Evolutionary conservation across 139 green algal species (phyloP).

Genomic region (Tetraselmis striata): DNA sequence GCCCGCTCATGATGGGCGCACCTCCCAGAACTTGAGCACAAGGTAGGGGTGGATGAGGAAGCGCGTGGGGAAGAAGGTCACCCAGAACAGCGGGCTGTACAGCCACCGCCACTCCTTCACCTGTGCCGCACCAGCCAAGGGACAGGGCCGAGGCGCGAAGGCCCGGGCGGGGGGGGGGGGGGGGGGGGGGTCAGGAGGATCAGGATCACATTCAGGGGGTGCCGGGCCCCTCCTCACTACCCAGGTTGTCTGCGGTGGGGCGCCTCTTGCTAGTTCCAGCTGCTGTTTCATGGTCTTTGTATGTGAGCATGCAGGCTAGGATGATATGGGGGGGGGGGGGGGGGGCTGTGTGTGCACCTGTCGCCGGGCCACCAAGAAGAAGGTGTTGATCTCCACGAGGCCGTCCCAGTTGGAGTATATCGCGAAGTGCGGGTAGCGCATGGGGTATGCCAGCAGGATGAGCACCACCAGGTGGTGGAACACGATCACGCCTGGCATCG

Average conservation of each 20-base stretch:
- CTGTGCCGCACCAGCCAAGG: neutral
- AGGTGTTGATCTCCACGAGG: conserved; percentile 5
- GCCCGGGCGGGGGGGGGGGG: too few species aligned
- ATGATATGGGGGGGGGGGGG: too few species aligned
- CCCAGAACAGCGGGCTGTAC: neutral
- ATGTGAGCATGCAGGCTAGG: too few species aligned
- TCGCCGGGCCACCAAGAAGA: conserved; percentile 1
- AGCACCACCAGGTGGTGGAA: conserved; percentile 2
- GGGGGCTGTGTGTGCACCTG: too few species aligned
- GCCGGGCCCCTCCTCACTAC: too few species aligned
- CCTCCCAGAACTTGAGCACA: neutral
- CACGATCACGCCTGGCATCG: neutral
- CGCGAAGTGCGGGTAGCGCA: conserved; percentile 1
- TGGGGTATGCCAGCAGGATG: neutral
- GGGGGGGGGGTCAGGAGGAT: too few species aligned
- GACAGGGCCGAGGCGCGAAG: too few species aligned
- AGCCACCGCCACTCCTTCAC: neutral
- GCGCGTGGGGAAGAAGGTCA: conserved; percentile 2
- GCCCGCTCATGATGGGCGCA: too few species aligned
- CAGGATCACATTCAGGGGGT: too few species aligned
- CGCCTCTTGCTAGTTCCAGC: too few species aligned
- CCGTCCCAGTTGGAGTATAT: neutral
- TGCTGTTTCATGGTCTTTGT: too few species aligned
- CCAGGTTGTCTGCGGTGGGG: too few species aligned
- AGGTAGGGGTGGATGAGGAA: conserved; percentile 4